Base-by-base conservation (phyloP, 352 stramenopile genomes). In the Globisporangium abappressorium region DNA sequence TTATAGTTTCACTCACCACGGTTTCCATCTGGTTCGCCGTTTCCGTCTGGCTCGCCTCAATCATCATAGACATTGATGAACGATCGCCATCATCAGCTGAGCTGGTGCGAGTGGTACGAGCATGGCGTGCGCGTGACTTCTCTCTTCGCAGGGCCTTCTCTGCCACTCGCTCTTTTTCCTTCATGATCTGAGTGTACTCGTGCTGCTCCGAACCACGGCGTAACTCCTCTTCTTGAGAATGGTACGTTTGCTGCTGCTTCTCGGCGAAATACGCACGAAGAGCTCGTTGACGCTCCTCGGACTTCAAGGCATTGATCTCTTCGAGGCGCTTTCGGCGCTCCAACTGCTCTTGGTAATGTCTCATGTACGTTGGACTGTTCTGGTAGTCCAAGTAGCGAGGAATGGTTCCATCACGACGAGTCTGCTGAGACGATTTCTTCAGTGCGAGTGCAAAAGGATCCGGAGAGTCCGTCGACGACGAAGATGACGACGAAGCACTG, bases 261-360 rank as follows among this genome's bases (percentile, higher is more conserved):
- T 86, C 70, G 3, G 64, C 60, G 12, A 87, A 82, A 61, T 83
- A 78, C 20, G 71, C 64, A 7, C 78, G 75, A 36, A 93, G 57
- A 20, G 87, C 78, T 26, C 72, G 72, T 59, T 90, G 81, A 11
- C 85, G 81, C 57, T 85, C 77, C 15, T 84, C 73, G 3, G 85
- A 91, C 55, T 85, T 89, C 15, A 72, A 55, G 18, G 81, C 65
- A 59, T 91, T 93, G 24, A 74, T 72, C 56, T 85, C 72, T 63
- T 93, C 82, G n/a, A 93, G 70, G 14, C 82, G 81, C 60, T 80
- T 87, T 22, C 85, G 82, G 22, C 85, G 85, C 46, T 93, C 81
- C 18, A 84, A 62, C 64, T 93, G 85, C 67, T 76, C 60, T 36
- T 84, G 80, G 15, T 81, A 75, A 63, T 84, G 78, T 30, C 79